Evolutionary conservation across 495 filamentous ascomycete genomes (phyloP), one percentile per base, ranked within the genome.

Genomic region (Penicillium canescens): DNA sequence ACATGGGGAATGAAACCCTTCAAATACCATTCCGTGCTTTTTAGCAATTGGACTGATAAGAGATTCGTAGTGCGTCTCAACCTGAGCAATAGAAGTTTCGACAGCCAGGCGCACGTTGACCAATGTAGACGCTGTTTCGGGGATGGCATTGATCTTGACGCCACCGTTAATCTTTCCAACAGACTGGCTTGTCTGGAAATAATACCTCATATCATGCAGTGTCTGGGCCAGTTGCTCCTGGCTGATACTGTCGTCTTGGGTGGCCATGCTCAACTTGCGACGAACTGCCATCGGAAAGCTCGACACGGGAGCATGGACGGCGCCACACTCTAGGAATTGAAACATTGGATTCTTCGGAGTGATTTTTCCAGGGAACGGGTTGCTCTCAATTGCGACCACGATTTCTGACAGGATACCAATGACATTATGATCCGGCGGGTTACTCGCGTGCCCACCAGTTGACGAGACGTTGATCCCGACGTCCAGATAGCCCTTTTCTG

Each of bases 381-480:
- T 68, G 16, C 21, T 50, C 54, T 87, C 83, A 48, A 87, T 78
- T 23, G 59, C 50, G 5, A 78, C 73, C 54, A 86, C 77, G 5
- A 86, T 69, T 60, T 86, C 80, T 28, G 75, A 76, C 21, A 82
- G 66, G 13, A 87, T 74, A 6, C 83, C 83, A 50, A 87, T 86
- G 45, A 77, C 76, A 28, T 77, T 86, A 62, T 86, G 82, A 36
- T 76, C 71, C 1, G 78, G 74, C 3, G 83, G 82, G 39, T 83
- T 72, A 3, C 77, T 80, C 0, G 79, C 80, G 50, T 86, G 82
- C 14, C 84, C 83, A 18, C 83, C 83, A 0, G 73, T 71, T 62
- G 75, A 78, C 18, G 79, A 73, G 21, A 87, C 68, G 0, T 76
- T 78, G 56, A 86, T 77, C 48, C 69, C 61, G 3, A 83, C 70